These are phyloP conservation scores for Apostasia ramifera DNA, from an alignment of 106 monocot genomes.

Conservation along the genomic window DNA sequence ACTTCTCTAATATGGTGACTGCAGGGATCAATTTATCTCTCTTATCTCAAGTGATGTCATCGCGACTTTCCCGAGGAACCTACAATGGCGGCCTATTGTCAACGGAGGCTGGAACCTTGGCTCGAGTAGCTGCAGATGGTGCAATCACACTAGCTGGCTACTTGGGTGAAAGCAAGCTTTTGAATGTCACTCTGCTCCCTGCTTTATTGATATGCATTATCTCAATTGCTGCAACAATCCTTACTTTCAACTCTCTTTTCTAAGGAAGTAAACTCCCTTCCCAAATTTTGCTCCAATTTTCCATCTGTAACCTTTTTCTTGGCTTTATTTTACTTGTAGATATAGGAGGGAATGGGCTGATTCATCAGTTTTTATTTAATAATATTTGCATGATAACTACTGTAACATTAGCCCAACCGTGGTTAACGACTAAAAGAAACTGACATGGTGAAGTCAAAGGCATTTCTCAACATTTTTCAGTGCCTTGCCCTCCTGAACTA, in stretches of 20 bases:
- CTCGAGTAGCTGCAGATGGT: slow-evolving; percentile 79
- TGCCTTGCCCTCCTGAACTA: no score
- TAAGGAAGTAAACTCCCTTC: slow-evolving; percentile 1
- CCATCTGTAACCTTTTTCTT: no score
- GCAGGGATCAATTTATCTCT: slow-evolving; percentile 90
- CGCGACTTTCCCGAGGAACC: slow-evolving; percentile 88
- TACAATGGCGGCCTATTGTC: slow-evolving; percentile 88
- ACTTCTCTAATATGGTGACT: neutral
- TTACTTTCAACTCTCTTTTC: slow-evolving; percentile 75
- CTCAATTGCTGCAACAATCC: slow-evolving; percentile 54
- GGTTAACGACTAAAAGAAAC: no score
- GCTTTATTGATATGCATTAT: slow-evolving; percentile 59
- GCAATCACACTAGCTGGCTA: slow-evolving; percentile 86
- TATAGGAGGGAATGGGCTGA: no score
- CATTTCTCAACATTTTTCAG: no score
- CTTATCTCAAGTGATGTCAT: slow-evolving; percentile 86
- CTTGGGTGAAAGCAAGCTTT: slow-evolving; percentile 50
- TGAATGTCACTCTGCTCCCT: slow-evolving; percentile 75
- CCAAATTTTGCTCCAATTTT: neutral
- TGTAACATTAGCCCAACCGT: no score
- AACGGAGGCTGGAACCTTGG: slow-evolving; percentile 76
- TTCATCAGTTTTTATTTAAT: no score
- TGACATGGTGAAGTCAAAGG: no score
- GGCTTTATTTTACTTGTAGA: no score
- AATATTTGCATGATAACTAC: no score